A percentile compares a stretch with the other conserved stretches of the same genome.
Evolutionary conservation across 1,284 basidiomycete genomes (phyloP).

Genomic region (Trichosporon sp.): DNA sequence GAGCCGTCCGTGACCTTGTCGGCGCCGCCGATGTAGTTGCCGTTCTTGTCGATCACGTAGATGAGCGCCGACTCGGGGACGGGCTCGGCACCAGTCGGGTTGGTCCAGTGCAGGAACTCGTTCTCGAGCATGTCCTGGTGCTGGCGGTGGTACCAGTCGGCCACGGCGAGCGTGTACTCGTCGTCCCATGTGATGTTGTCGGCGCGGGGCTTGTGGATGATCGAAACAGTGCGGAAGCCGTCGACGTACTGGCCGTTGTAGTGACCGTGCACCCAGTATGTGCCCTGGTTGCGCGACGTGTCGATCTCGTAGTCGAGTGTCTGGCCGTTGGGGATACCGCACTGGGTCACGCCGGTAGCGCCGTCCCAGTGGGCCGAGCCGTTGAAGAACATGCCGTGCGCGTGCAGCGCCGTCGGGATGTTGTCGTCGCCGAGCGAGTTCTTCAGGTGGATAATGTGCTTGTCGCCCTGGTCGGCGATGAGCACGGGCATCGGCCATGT

Average conservation of each 20-base stretch:
- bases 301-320: slow-evolving; percentile 74
- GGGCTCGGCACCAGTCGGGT: slow-evolving; percentile 81
- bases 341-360: slow-evolving; percentile 74
- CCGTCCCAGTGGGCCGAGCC: slow-evolving; percentile 80
- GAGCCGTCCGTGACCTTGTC: slow-evolving; percentile 50
- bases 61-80: slow-evolving; percentile 77
- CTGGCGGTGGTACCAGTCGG: slow-evolving; percentile 74
- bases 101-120: slow-evolving; percentile 64
- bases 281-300: slow-evolving; percentile 57
- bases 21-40: slow-evolving; percentile 57
- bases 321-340: slow-evolving; percentile 73
- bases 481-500: slow-evolving; percentile 79
- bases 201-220: slow-evolving; percentile 65
- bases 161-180: slow-evolving; percentile 78
- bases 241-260: slow-evolving; percentile 73
- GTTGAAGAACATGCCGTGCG: slow-evolving; percentile 93
- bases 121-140: slow-evolving; percentile 58
- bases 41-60: slow-evolving; percentile 70
- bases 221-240: slow-evolving; percentile 47
- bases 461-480: slow-evolving; percentile 65
- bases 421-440: slow-evolving; percentile 63
- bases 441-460: slow-evolving; percentile 58
- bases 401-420: slow-evolving; percentile 56
- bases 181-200: slow-evolving; percentile 66
- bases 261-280: slow-evolving; percentile 76